Evolutionary conservation across 306 rosid genomes (phyloP).

Genomic region (Vigna mungo): DNA sequence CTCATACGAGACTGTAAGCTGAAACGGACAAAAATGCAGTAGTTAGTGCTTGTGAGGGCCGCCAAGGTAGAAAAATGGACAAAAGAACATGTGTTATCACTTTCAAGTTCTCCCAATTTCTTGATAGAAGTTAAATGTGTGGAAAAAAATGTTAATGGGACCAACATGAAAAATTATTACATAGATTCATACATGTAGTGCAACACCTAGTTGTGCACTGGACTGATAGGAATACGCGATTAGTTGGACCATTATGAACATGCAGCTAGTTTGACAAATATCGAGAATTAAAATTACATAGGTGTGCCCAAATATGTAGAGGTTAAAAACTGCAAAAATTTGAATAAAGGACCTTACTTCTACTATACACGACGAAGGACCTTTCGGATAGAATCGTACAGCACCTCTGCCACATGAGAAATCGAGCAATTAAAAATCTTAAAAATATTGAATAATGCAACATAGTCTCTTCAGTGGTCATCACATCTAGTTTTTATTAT

Average conservation of each 20-base stretch:
- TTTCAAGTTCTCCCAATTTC: slow-evolving; percentile 20
- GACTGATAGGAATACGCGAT: slow-evolving; percentile 26
- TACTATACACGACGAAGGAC: slow-evolving; percentile 78
- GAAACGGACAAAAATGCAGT: slow-evolving; percentile 47
- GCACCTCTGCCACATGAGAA: slow-evolving; percentile 80
- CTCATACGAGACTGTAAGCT: slow-evolving; percentile 95
- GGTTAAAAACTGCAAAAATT: slow-evolving; percentile 21
- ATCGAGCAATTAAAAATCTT: slow-evolving; percentile 48
- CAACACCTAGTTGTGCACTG: slow-evolving; percentile 36
- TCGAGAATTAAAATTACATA: slow-evolving; percentile 3
- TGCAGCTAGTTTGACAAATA: slow-evolving; percentile 32
- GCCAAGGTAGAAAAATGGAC: slow-evolving; percentile 34
- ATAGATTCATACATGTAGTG: slow-evolving; percentile 34
- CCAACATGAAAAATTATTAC: slow-evolving; percentile 32
- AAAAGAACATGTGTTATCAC: slow-evolving; percentile 7
- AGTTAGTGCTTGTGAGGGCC: slow-evolving; percentile 44
- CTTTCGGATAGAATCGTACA: slow-evolving; percentile 93
- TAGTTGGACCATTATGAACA: slow-evolving; percentile 23
- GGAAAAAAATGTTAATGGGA: slow-evolving; percentile 33
- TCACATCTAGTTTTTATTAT: slow-evolving; percentile 19
- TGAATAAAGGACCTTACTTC: slow-evolving; percentile 70
- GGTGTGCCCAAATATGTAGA: slow-evolving; percentile 2
- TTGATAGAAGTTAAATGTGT: slow-evolving; percentile 19
- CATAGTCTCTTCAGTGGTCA: not conserved
- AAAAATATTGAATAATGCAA: slow-evolving; percentile 22